Percentiles rank a stretch among this genome's conserved stretches.
Conservation (phyloP, 176 grass and related monocot species). For the bread wheat (Triticum aestivum) region DNA sequence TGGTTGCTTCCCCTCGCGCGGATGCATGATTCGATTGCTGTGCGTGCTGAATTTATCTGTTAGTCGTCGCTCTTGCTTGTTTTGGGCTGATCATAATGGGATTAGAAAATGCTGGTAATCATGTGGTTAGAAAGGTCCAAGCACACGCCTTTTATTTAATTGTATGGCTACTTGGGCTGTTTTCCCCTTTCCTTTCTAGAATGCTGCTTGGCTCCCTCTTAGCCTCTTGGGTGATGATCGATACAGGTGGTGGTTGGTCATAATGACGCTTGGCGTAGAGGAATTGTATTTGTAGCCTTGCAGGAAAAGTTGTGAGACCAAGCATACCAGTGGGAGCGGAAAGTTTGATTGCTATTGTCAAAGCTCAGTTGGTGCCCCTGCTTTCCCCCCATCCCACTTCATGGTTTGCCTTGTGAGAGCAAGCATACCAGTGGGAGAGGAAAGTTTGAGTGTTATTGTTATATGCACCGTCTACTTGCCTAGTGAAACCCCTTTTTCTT, state of each 20-base stretch:
- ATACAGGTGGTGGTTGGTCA: slow-evolving; percentile 12
- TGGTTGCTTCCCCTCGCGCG: not conserved
- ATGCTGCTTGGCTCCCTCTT: not conserved
- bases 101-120: not conserved
- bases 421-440: too few species aligned
- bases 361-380: not conserved
- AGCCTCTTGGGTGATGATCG: not conserved
- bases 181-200: not conserved
- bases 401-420: not conserved
- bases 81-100: not conserved
- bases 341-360: not conserved
- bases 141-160: not conserved
- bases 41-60: not conserved
- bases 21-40: not conserved
- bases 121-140: not conserved
- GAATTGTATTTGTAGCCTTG: slow-evolving; percentile 17
- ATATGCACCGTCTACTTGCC: not conserved
- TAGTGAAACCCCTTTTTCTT: not conserved
- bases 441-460: not conserved
- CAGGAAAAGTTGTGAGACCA: not conserved
- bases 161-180: not conserved
- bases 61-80: not conserved
- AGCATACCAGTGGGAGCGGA: not conserved
- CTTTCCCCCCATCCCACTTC: not conserved
- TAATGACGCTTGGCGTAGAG: not conserved